Evolutionary conservation across 495 filamentous ascomycete genomes (phyloP), one percentile per base, ranked within the genome.

Genomic region (Aspergillus saccharolyticus): DNA sequence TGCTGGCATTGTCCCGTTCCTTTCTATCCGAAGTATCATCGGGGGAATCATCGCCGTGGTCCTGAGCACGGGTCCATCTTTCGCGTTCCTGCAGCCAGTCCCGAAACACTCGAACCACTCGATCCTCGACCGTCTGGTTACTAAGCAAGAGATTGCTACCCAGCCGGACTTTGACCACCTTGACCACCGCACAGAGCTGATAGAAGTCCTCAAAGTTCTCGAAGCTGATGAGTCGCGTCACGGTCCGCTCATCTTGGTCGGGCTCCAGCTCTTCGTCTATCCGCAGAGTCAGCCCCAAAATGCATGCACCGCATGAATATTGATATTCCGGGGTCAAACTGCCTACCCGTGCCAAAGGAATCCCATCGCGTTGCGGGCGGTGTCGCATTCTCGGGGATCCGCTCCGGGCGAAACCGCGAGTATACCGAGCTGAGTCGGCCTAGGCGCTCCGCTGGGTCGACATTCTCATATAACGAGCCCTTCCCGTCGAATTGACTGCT

Each of bases 181-280:
- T 88, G 20, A 80, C 80, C n/a, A 80, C 67, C 9, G 85, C 79
- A 63, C 83, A 86, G 16, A 91, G 75, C 64, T 92, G 88, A 0
- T 85, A 82, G 66, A 91, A 90, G 24, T 83, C 71, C 69, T 91
- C 88, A 61, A 80, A 75, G 2, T 72, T 78, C 53, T 90, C 89
- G 2, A 93, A 72, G 55, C 74, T 79, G 54, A 93, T 58, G n/a
- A 79, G 78, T 19, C 86, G 80, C 16, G 72, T 79, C 17, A 68
- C 60, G 28, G 22, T 33, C 22, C 49, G 9, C 7, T 52, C 30
- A 5, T 57, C 54, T 16, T 42, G 21, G 0, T 50, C 7, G 8
- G 44, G 42, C 16, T 51, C 24, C 2, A 44, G 50, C 42, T 67
- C 63, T 59, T 62, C 67, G 19, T 70, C 76, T 45, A 68, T 61